These are phyloP conservation scores for Phallus indusiatus DNA, from an alignment of 768 basidiomycete species.

Conservation along the genomic window DNA sequence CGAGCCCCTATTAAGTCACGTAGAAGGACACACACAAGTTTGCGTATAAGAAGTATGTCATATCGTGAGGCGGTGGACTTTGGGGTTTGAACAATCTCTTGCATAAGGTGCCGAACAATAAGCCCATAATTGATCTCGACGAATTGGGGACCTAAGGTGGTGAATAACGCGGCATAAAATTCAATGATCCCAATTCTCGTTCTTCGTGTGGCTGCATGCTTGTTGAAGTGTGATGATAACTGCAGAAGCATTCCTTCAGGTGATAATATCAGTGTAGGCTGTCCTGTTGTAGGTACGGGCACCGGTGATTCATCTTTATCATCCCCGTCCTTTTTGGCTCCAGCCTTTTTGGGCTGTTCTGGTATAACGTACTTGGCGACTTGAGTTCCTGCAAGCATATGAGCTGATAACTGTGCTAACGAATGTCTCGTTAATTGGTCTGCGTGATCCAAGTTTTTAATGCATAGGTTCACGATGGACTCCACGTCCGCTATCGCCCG, in stretches of 20 bases:
- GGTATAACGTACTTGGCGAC: slow-evolving; percentile 42
- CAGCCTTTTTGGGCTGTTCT: slow-evolving; percentile 42
- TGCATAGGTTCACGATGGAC: slow-evolving; percentile 50
- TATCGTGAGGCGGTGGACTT: slow-evolving; percentile 48
- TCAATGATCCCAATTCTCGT: slow-evolving; percentile 82
- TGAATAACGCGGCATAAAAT: slow-evolving; percentile 72
- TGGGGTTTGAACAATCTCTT: slow-evolving; percentile 59
- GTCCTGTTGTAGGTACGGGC: slow-evolving; percentile 35
- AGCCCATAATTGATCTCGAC: slow-evolving; percentile 77
- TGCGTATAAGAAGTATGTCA: slow-evolving; percentile 64
- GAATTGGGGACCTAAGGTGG: slow-evolving; percentile 63
- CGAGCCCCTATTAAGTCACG: slow-evolving; percentile 82
- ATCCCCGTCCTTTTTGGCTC: slow-evolving; percentile 41
- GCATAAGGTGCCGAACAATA: slow-evolving; percentile 69
- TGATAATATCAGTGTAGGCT: slow-evolving; percentile 58
- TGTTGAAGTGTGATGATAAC: slow-evolving; percentile 77
- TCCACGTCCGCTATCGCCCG: slow-evolving; percentile 69
- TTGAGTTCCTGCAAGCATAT: slow-evolving; percentile 79
- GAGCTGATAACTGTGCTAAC: slow-evolving; percentile 71
- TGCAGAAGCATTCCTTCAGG: slow-evolving; percentile 75
- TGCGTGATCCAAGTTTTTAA: slow-evolving; percentile 68
- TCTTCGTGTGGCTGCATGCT: slow-evolving; percentile 53
- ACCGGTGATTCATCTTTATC: slow-evolving; percentile 42
- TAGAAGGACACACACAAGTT: slow-evolving; percentile 65
- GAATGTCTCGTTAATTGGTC: slow-evolving; percentile 80